phyloP scores from a whole-genome alignment of 2,329 filamentous ascomycete species.

The Scorias spongiosa region DNA sequence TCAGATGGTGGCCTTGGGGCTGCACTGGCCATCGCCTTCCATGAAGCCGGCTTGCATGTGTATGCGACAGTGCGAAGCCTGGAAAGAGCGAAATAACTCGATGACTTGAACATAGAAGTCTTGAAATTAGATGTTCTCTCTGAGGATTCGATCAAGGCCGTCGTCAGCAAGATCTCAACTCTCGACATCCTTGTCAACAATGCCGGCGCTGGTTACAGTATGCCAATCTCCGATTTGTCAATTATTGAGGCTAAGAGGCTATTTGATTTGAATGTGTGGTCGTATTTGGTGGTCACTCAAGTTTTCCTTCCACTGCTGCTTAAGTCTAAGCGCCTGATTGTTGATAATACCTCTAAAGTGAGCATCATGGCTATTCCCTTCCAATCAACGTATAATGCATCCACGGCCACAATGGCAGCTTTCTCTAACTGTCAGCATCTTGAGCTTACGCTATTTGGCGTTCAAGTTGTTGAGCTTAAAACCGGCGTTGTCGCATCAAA shows the following conservation, averaged over 20 bases:
- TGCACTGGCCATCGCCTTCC: slow-evolving; percentile 25
- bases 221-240: slow-evolving; percentile 4
- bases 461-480: slow-evolving; percentile 10
- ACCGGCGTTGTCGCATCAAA: slow-evolving; percentile 10
- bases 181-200: slow-evolving; percentile 34
- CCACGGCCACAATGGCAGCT: slow-evolving; percentile 9
- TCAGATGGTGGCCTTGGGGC: slow-evolving; percentile 26
- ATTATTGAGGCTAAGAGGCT: slow-evolving; percentile 12
- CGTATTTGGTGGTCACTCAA: slow-evolving; percentile 12
- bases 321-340: slow-evolving; percentile 21
- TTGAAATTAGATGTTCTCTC: slow-evolving; percentile 20
- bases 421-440: slow-evolving; percentile 9
- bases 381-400: slow-evolving; percentile 18
- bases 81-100: slow-evolving; percentile 17
- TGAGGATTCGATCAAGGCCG: slow-evolving; percentile 15
- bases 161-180: slow-evolving; percentile 19
- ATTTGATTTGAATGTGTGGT: slow-evolving; percentile 23
- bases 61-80: slow-evolving; percentile 27
- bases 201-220: slow-evolving; percentile 23
- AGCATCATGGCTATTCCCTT: slow-evolving; percentile 17
- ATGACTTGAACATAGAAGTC: slow-evolving; percentile 12
- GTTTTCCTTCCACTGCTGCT: slow-evolving; percentile 21
- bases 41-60: slow-evolving; percentile 26
- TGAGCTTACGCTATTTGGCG: slow-evolving; percentile 11
- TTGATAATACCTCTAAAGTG: slow-evolving; percentile 24